Base-by-base conservation (phyloP, 305 asterid species). In the Solanum hybrid region DNA sequence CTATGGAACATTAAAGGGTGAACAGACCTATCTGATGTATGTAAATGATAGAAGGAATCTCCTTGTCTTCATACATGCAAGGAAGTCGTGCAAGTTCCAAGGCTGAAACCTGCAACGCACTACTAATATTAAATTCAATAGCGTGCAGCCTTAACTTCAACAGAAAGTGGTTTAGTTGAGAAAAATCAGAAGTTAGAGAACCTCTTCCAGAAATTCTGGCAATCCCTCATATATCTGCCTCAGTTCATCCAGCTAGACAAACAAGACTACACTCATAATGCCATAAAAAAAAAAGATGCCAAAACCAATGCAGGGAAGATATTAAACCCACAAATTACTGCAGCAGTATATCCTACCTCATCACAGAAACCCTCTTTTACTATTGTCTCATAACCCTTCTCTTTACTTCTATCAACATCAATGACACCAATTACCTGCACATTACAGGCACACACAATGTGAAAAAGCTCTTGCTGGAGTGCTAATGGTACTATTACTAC, bases 141-240 rank as follows among this genome's bases (percentile, higher is more conserved):
- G 87, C 27, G 17, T 46, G 87, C 72, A 27, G 87, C 71, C 38
- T 82, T 46, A 42, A 82, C 87, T 42, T 82, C 87, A 46, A 82
- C 66, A 40, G 72, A 9, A 84, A 82, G 87, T 51, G 87, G 75
- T 51, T 84, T 17, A 32, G 17, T 84, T 22, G 75, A 51, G 37
- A 42, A 89, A 93, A 91, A 92, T 80, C 85, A 87, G 79, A 89
- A 90, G 88, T 72, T 87, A 86, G 76, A 89, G 90, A 79, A 97
- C 99, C 99, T 97, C 99, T 93, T 96, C 98, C 91, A 97, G 93
- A 92, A 97, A 95, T 90, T 94, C 98, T 26, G 99, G 99, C 94
- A 97, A 91, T 91, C 97, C 99, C 92, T 97, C 99, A 10, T 96
- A 97, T 92, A 97, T 95, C 93, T 97, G 99, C 93, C 99, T 95